Percentiles rank a stretch among this genome's conserved stretches.
Conservation (phyloP, 1,139 yeast species). For the Groenewaldozyma sp. region DNA sequence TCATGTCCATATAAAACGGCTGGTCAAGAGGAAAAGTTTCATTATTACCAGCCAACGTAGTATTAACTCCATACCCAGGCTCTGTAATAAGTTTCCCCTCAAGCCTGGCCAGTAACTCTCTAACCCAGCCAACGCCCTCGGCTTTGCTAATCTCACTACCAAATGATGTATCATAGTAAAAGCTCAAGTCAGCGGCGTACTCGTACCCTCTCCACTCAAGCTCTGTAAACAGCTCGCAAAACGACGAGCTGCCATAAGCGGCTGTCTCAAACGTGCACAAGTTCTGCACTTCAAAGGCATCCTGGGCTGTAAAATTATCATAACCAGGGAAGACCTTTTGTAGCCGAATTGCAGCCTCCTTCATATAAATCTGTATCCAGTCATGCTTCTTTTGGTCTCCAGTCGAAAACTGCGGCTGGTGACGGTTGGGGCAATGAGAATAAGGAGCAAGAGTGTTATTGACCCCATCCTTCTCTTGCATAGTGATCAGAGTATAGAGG, state of each 20-base stretch:
- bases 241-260: conserved; percentile 39
- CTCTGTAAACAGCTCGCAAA: conserved; percentile 41
- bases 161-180: conserved; percentile 35
- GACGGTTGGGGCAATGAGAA: conserved; percentile 32
- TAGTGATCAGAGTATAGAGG: conserved; percentile 27
- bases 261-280: conserved; percentile 44
- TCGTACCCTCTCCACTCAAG: conserved; percentile 43
- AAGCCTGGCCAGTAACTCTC: conserved; percentile 32
- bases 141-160: conserved; percentile 34
- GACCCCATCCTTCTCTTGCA: conserved; percentile 28
- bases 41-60: conserved; percentile 25
- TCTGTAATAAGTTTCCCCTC: conserved; percentile 21
- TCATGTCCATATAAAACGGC: conserved; percentile 35
- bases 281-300: conserved; percentile 35
- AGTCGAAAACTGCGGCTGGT: conserved; percentile 16
- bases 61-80: conserved; percentile 30
- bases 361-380: conserved; percentile 34
- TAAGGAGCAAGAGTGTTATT: conserved; percentile 38
- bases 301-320: conserved; percentile 30
- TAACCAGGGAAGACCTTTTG: conserved; percentile 36
- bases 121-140: conserved; percentile 35
- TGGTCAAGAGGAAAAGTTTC: conserved; percentile 34
- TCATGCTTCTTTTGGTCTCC: conserved; percentile 19
- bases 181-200: conserved; percentile 36
- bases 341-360: conserved; percentile 36